Conservation (phyloP, 2,329 filamentous ascomycete species). For the Aspergillus sclerotialis region DNA sequence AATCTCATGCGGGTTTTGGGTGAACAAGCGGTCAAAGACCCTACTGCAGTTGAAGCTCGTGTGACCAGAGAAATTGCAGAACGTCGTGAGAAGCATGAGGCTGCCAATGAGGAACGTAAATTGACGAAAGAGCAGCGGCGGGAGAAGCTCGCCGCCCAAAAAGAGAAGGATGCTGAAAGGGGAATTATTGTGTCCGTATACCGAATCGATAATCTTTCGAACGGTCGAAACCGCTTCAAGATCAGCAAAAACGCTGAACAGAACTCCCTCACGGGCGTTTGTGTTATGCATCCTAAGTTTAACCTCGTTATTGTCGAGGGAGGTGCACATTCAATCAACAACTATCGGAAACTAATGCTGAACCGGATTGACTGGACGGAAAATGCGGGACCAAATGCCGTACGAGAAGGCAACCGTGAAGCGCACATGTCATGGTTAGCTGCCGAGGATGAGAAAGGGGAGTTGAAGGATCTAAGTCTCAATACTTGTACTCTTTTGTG, state of each 20-base stretch:
- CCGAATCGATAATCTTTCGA: conserved; percentile 80
- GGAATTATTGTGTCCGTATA: conserved; percentile 84
- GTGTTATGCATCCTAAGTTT: conserved; percentile 82
- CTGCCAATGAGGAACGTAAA: conserved; percentile 75
- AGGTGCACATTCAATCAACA: conserved; percentile 71
- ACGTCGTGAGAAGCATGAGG: conserved; percentile 69
- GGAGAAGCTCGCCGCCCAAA: conserved; percentile 75
- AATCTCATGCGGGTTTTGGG: conserved; percentile 97
- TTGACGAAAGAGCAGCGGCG: conserved; percentile 80
- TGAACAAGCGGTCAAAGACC: conserved; percentile 88
- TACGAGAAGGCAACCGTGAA: conserved; percentile 51
- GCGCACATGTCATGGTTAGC: conserved; percentile 66
- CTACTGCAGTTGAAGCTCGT: conserved; percentile 89
- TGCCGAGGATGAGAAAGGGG: conserved; percentile 69
- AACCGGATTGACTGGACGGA: conserved; percentile 94
- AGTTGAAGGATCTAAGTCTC: conserved; percentile 69
- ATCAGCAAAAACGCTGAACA: conserved; percentile 90
- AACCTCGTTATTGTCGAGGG: conserved; percentile 90
- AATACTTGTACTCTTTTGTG: conserved; percentile 84
- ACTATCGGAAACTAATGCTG: conserved; percentile 89
- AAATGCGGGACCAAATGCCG: conserved; percentile 62
- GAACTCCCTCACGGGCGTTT: conserved; percentile 77
- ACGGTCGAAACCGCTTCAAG: conserved; percentile 89
- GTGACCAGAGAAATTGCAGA: conserved; percentile 91
- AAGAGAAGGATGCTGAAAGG: conserved; percentile 79